Evolutionary conservation across 306 rosid species (phyloP).

Genomic region (Mimosa bimucronata): DNA sequence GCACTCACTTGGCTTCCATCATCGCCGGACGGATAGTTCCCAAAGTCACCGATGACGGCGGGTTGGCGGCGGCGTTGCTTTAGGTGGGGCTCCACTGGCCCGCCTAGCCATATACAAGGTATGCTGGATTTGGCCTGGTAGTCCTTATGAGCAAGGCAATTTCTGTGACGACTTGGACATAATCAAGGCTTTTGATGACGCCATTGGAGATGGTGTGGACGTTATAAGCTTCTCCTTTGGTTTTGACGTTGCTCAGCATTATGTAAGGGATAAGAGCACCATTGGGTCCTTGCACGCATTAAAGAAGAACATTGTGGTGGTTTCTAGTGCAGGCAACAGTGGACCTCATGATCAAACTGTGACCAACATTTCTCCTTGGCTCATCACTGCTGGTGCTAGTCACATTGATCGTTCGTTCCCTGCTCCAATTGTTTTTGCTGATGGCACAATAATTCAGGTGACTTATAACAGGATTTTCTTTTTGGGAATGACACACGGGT

Average conservation of each 20-base stretch:
- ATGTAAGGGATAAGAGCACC: constrained; percentile 58
- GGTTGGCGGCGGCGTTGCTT: constrained; percentile 56
- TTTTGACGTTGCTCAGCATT: constrained; percentile 40
- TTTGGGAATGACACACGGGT: no score
- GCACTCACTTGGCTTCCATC: constrained; percentile 81
- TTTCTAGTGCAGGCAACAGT: constrained; percentile 77
- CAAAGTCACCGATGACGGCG: constrained; percentile 1
- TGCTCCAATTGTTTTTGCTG: constrained; percentile 60
- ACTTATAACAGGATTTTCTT: neutral
- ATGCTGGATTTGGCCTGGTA: constrained; percentile 73
- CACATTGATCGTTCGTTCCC: constrained; percentile 68
- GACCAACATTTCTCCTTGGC: constrained; percentile 82
- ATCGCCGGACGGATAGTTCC: constrained; percentile 66
- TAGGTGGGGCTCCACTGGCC: constrained; percentile 80
- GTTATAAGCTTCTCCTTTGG: constrained; percentile 80
- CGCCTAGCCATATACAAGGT: constrained; percentile 85
- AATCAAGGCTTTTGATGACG: constrained; percentile 87
- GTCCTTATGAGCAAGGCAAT: constrained; percentile 53
- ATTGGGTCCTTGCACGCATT: constrained; percentile 66
- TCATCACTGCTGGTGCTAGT: constrained; percentile 83
- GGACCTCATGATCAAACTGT: constrained; percentile 68
- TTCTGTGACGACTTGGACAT: constrained; percentile 69
- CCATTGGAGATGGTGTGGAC: constrained; percentile 79
- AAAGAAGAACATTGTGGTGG: constrained; percentile 72
- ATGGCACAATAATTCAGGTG: constrained; percentile 61